Percentiles rank a stretch among this genome's conserved stretches.
These are phyloP conservation scores for Tremella fuciformis DNA, from an alignment of 768 basidiomycete species.

Conservation along the genomic window DNA sequence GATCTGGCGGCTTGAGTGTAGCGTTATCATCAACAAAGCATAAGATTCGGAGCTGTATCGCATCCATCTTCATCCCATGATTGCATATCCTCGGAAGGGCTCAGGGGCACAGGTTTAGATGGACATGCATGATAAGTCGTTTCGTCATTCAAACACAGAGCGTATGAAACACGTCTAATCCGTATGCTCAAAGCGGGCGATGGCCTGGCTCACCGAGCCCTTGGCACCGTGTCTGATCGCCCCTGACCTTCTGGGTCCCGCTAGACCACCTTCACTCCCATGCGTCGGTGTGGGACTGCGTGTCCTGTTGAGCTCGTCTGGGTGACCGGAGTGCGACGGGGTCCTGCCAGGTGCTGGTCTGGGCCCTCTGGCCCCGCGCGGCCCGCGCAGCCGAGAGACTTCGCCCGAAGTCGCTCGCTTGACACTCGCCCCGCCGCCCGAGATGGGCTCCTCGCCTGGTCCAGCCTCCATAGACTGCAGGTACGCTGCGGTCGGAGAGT, in stretches of 20 bases:
- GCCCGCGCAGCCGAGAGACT: conserved; percentile 34
- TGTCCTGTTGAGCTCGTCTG: conserved; percentile 3
- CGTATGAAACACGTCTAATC: neutral
- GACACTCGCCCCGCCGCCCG: conserved; percentile 16
- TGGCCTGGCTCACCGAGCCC: conserved; percentile 5
- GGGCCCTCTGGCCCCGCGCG: conserved; percentile 42
- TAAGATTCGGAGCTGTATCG: too few relatives aligned
- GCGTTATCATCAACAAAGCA: too few relatives aligned
- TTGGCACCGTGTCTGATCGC: conserved; percentile 2
- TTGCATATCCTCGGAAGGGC: too few relatives aligned
- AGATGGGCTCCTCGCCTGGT: conserved; percentile 13
- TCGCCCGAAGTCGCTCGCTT: conserved; percentile 39
- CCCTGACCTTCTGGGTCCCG: conserved; percentile 1
- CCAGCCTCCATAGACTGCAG: conserved; percentile 6
- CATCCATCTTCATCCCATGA: too few relatives aligned
- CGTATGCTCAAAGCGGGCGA: neutral
- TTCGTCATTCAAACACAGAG: too few relatives aligned
- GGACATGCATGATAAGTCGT: too few relatives aligned
- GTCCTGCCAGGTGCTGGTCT: conserved; percentile 35
- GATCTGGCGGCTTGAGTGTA: too few relatives aligned
- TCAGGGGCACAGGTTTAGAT: too few relatives aligned
- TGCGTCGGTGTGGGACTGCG: conserved; percentile 1
- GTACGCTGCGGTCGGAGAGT: conserved; percentile 17
- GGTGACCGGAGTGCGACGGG: neutral
- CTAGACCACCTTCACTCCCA: neutral